Evolutionary conservation across 1,284 basidiomycete genomes (phyloP), one percentile per base, ranked within the genome.

Genomic region (Chiua sp.): DNA sequence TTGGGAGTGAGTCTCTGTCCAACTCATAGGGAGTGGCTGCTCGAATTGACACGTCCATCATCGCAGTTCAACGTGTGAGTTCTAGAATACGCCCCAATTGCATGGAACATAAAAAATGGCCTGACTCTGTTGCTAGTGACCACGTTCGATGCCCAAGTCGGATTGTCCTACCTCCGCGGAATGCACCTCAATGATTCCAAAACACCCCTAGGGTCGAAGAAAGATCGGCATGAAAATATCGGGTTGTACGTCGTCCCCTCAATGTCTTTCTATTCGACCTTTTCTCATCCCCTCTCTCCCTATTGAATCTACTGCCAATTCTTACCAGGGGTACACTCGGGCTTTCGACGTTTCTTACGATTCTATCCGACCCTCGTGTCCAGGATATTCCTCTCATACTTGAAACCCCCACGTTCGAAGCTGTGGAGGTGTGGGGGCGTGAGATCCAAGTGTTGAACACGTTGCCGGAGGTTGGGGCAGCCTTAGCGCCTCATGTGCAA

Each of bases 141-240:
- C 13, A 77, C 84, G 55, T 93, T 96, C 65, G 87, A 92, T 48
- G 67, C 78, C 22, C 78, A 85, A 54, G 80, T 96, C 8, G 93
- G 94, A 1, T 70, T 91, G 35, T 72, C 81, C 16, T 94, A 92
- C 69, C 84, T 96, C 18, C 82, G 85, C 7, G 92, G 88, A 1
- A 88, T 95, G 82, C 94, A 96, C 71, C 71, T 95, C 56, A 96
- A 96, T 73, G 93, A 95, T 71, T 92, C 90, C 6, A 93, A 93
- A 69, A 82, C 80, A 18, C 78, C 77, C 1, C 78, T 88, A 8
- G 84, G 81, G 2, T 88, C 87, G 26, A 87, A 85, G 67, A 87
- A 86, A 64, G 94, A 96, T 70, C 76, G 92, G 33, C 93, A 96
- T 69, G 88, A 93, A 72, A 96, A 94, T 64, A 88, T 96, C 48